phyloP scores from a whole-genome alignment of 2,329 filamentous ascomycete genomes.

The Amesomyces nigricolor region DNA sequence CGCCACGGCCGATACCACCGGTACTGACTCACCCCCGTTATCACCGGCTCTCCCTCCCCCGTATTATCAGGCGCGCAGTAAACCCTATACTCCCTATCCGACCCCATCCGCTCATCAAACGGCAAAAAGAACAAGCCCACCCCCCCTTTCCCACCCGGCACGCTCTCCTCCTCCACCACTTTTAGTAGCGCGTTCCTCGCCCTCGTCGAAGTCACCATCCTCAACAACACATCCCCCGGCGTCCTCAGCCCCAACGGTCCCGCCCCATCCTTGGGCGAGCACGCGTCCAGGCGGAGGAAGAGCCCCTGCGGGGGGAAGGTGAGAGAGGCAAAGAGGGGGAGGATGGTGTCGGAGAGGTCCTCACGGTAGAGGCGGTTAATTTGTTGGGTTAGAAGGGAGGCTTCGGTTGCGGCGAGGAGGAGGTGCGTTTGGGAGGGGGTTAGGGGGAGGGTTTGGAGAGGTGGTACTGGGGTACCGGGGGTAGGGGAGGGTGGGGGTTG shows the following conservation, averaged over 20 bases:
- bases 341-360: conserved; percentile 31
- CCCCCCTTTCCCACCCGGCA: background rate
- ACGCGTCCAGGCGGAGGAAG: conserved; percentile 40
- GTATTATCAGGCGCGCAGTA: conserved; percentile 36
- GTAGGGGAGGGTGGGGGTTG: background rate
- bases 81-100: conserved; percentile 37
- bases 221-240: conserved; percentile 32
- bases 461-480: conserved; percentile 17
- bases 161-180: conserved; percentile 20
- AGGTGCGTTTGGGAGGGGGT: conserved; percentile 29
- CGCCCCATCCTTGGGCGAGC: conserved; percentile 40
- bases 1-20: conserved; percentile 36
- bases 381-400: conserved; percentile 30
- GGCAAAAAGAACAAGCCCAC: conserved; percentile 37
- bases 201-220: conserved; percentile 36
- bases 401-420: conserved; percentile 29
- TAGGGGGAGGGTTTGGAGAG: background rate
- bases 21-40: conserved; percentile 39
- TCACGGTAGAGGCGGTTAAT: conserved; percentile 31
- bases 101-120: conserved; percentile 37
- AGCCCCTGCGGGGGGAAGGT: conserved; percentile 33
- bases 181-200: conserved; percentile 33
- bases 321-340: conserved; percentile 25
- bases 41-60: conserved; percentile 8
- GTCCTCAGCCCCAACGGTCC: conserved; percentile 29